A percentile compares a stretch with the other conserved stretches of the same genome.
Conservation (phyloP, 352 stramenopile genomes). For the Saprolegnia parasitica region DNA sequence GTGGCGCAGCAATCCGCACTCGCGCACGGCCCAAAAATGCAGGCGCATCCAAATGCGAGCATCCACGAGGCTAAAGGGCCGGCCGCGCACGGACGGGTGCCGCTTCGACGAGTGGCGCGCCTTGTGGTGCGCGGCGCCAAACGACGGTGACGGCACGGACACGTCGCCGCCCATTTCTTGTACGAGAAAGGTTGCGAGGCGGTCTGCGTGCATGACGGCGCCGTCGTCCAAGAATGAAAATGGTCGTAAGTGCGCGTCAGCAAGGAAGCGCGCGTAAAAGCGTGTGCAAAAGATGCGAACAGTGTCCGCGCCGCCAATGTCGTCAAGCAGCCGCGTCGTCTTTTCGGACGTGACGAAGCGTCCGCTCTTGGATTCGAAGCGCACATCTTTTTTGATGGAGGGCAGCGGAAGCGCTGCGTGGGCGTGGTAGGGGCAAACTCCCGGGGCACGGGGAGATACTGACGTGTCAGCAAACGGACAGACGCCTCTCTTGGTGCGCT, state of each 20-base stretch:
- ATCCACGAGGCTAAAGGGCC: slow-evolving; percentile 51
- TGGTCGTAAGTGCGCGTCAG: not conserved
- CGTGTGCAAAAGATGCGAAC: not conserved
- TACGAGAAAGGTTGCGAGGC: not conserved
- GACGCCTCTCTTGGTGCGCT: not conserved
- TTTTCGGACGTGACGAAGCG: not conserved
- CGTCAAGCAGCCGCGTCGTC: not conserved
- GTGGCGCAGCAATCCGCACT: slow-evolving; percentile 34
- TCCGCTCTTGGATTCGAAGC: not conserved
- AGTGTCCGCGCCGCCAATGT: not conserved
- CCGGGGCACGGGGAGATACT: not conserved
- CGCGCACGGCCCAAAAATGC: slow-evolving; percentile 50
- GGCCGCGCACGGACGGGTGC: slow-evolving; percentile 27
- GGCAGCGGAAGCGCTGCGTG: not conserved
- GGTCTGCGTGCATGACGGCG: not conserved
- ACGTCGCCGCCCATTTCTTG: slow-evolving; percentile 11
- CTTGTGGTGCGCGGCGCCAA: not conserved
- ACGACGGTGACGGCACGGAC: not conserved
- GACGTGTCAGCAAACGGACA: not conserved
- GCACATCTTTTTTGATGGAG: not conserved
- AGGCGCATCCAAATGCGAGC: slow-evolving; percentile 55
- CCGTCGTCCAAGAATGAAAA: not conserved
- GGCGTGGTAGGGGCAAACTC: not conserved
- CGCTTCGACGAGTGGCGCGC: not conserved
- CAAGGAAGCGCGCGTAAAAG: not conserved